Conservation (phyloP, 345 rosid species). For the Cardiospermum halicacabum region DNA sequence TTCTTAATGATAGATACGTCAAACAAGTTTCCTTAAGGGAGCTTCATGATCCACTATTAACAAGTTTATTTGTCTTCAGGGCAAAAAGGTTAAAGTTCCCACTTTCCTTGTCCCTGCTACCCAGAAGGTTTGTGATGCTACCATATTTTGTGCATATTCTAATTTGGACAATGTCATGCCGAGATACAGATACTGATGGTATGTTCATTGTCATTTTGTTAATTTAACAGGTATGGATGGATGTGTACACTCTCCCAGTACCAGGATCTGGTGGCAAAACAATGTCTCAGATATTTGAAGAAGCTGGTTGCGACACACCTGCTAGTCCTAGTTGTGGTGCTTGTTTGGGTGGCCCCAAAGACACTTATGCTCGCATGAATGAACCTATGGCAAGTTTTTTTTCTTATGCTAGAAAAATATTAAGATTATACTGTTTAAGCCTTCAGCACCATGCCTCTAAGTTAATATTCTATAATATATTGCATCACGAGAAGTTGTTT, state of each 20-base stretch:
- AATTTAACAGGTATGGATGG: constrained; percentile 81
- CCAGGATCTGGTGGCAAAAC: constrained; percentile 98
- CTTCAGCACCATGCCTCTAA: background rate
- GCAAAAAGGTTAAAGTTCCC: constrained; percentile 86
- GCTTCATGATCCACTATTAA: background rate
- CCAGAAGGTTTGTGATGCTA: constrained; percentile 53
- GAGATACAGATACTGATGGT: background rate
- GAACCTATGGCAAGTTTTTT: constrained; percentile 60
- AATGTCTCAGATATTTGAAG: constrained; percentile 93
- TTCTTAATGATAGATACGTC: background rate
- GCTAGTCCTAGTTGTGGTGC: constrained; percentile 97
- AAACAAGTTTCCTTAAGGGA: background rate
- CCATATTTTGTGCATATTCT: background rate
- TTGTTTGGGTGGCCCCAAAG: constrained; percentile 95
- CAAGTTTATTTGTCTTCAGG: constrained; percentile 40
- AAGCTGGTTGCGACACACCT: constrained; percentile 97
- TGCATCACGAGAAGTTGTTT: too few species aligned
- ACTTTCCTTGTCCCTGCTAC: constrained; percentile 98
- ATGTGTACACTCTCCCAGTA: constrained; percentile 73
- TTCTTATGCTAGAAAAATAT: background rate
- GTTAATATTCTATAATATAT: background rate
- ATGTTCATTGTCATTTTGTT: background rate
- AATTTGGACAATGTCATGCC: background rate
- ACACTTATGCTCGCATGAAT: constrained; percentile 91
- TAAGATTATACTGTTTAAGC: background rate